Percentiles rank a stretch among this genome's conserved stretches.
These are phyloP conservation scores for Leccinum fallax DNA, from an alignment of 1,284 basidiomycete genomes.

Conservation along the genomic window DNA sequence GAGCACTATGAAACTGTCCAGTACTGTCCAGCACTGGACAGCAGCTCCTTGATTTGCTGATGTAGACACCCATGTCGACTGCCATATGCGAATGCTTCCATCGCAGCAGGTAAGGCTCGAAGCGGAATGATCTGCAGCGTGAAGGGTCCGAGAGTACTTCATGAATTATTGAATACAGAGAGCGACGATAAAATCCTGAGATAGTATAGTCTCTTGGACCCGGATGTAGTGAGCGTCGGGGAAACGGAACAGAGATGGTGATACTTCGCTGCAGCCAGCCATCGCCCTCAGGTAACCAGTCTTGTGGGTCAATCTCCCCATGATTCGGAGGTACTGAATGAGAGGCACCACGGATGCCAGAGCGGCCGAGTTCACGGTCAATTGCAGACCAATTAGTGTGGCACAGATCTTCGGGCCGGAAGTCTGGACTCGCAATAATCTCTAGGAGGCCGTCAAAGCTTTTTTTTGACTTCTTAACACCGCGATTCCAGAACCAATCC, in stretches of 20 bases:
- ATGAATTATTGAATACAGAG: neutral
- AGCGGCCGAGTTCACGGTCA: neutral
- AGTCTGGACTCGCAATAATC: neutral
- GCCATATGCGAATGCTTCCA: neutral
- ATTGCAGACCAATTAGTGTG: neutral
- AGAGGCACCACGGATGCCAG: neutral
- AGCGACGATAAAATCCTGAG: neutral
- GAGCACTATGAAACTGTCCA: too few relatives aligned
- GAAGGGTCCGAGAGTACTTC: neutral
- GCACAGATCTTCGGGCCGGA: neutral
- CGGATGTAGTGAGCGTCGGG: too few relatives aligned
- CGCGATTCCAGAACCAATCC: too few relatives aligned
- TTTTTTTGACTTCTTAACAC: neutral
- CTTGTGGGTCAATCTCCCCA: neutral
- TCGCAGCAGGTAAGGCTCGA: neutral
- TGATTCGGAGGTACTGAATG: neutral
- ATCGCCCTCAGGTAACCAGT: neutral
- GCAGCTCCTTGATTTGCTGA: too few relatives aligned
- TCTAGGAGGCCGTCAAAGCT: neutral
- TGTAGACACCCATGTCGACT: neutral
- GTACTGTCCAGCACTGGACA: too few relatives aligned
- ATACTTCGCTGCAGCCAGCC: neutral
- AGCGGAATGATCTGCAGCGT: neutral
- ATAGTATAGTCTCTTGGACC: neutral
- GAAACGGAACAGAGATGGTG: neutral